phyloP scores from a whole-genome alignment of 23 red algal genomes.

The Gracilaria caudata region DNA sequence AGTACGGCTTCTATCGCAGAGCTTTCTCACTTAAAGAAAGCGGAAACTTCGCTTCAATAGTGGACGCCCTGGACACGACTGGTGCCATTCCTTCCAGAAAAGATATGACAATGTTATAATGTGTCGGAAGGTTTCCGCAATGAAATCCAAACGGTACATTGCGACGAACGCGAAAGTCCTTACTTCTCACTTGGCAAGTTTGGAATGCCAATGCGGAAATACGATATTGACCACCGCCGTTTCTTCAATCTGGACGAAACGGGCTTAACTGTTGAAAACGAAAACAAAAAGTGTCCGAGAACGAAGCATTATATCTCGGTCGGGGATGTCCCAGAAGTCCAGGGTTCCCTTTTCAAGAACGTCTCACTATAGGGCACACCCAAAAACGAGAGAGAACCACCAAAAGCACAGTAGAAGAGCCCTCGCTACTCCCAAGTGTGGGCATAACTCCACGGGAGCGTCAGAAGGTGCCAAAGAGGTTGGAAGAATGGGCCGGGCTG shows the following conservation, averaged over 20 bases:
- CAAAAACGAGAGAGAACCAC: too few species aligned
- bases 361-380: too few species aligned
- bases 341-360: neutral
- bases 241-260: neutral
- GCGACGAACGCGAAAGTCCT: neutral
- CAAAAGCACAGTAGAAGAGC: too few species aligned
- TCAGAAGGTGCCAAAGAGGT: too few species aligned
- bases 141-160: conserved; percentile 2
- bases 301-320: neutral
- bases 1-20: neutral
- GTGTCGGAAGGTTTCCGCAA: neutral
- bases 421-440: too few species aligned
- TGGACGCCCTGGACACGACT: neutral
- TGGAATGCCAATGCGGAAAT: too few species aligned
- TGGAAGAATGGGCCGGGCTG: too few species aligned
- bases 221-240: neutral
- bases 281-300: neutral
- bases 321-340: neutral
- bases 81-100: neutral
- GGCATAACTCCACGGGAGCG: too few species aligned
- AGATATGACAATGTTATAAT: neutral
- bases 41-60: neutral
- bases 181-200: neutral
- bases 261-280: neutral
- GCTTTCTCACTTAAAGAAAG: neutral